phyloP scores from a whole-genome alignment of 2,329 filamentous ascomycete genomes.

The Chaetomium sp. region DNA sequence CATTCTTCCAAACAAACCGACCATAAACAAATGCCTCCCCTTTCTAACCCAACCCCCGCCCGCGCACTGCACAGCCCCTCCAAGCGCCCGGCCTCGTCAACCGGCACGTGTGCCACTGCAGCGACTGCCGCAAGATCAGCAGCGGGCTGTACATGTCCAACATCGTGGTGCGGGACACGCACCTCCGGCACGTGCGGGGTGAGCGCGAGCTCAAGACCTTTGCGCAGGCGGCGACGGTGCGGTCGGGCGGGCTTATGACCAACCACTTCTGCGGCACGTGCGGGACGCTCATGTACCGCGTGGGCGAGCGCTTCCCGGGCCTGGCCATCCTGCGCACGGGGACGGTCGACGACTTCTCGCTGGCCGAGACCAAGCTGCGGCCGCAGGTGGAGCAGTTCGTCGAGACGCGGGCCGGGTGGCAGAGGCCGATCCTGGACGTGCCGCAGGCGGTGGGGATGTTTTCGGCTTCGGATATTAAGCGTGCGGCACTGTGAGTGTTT shows the following conservation, averaged over 20 bases:
- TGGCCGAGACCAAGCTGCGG: slow-evolving; percentile 1
- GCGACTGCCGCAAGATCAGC: slow-evolving; percentile 7
- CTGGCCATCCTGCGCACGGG: slow-evolving; percentile 1
- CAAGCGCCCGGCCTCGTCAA: slow-evolving; percentile 3
- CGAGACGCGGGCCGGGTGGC: not conserved
- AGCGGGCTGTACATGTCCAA: not conserved
- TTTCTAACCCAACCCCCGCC: not conserved
- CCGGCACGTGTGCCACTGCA: slow-evolving; percentile 3
- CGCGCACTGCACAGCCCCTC: not conserved
- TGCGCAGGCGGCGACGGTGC: not conserved
- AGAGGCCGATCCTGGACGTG: not conserved
- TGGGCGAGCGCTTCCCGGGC: not conserved
- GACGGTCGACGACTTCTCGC: not conserved
- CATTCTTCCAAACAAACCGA: not conserved
- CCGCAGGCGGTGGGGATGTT: not conserved
- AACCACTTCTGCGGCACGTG: slow-evolving; percentile 3
- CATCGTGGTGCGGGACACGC: not conserved
- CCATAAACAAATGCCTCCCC: not conserved
- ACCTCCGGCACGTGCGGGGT: not conserved
- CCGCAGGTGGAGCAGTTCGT: slow-evolving; percentile 1
- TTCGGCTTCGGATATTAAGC: not conserved
- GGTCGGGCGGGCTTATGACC: not conserved
- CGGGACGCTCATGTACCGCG: slow-evolving; percentile 12
- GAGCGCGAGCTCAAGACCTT: not conserved
- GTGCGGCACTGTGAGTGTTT: not conserved